A percentile compares a stretch with the other conserved stretches of the same genome.
Evolutionary conservation across 106 monocot species (phyloP).

Genomic region (Allium cepa): DNA sequence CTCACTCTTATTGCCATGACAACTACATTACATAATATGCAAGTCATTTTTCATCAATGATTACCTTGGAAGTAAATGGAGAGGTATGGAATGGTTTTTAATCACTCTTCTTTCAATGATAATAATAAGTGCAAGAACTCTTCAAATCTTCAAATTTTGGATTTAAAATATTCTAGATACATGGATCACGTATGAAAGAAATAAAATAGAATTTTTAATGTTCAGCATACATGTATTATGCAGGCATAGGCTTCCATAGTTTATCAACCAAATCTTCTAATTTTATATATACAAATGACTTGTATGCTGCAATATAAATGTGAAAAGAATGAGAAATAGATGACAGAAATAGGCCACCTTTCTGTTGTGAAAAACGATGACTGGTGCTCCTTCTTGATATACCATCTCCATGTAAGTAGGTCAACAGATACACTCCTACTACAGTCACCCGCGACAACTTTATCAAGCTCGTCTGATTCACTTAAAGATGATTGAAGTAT

Average conservation of each 20-base stretch:
- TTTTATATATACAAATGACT: not conserved
- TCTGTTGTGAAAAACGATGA: constrained; percentile 21
- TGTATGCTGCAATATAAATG: constrained; percentile 2
- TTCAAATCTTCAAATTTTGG: too few species aligned
- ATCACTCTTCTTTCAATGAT: too few species aligned
- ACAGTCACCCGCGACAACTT: constrained; percentile 23
- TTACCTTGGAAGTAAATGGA: too few species aligned
- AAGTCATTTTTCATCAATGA: too few species aligned
- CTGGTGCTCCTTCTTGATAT: constrained; percentile 37
- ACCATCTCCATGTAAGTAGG: constrained; percentile 70
- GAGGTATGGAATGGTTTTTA: too few species aligned
- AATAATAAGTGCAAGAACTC: too few species aligned
- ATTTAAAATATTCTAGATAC: too few species aligned
- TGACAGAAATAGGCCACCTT: constrained; percentile 29
- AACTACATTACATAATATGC: too few species aligned
- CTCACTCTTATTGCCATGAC: too few species aligned
- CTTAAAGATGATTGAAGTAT: constrained; percentile 23
- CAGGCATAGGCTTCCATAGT: not conserved
- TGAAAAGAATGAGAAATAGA: not conserved
- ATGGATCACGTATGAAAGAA: constrained; percentile 20
- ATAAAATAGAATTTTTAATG: not conserved
- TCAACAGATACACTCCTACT: constrained; percentile 56
- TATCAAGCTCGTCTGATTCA: constrained; percentile 22
- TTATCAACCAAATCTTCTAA: not conserved
- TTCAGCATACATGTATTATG: not conserved